These are phyloP conservation scores for Dioscorea zingiberensis DNA, from an alignment of 106 monocot genomes.

Conservation along the genomic window DNA sequence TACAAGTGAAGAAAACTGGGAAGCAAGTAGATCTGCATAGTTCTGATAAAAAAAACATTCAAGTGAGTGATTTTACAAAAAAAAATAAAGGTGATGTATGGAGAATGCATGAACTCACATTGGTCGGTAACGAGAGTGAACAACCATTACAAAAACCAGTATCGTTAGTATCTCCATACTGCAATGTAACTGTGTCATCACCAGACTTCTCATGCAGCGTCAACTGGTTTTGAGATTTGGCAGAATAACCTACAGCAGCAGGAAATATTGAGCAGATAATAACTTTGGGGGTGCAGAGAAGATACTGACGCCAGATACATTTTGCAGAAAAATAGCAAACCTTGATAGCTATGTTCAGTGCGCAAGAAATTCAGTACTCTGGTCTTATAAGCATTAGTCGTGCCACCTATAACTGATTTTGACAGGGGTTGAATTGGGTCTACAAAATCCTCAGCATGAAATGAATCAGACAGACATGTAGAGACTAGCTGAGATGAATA, in stretches of 20 bases:
- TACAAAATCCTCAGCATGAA: conserved; percentile 43
- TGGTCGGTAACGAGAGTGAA: conserved; percentile 45
- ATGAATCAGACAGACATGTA: conserved; percentile 24
- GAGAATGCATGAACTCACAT: conserved; percentile 36
- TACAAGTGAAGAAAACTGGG: conserved; percentile 58
- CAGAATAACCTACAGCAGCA: conserved; percentile 4
- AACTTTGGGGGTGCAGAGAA: too few species aligned
- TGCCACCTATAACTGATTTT: conserved; percentile 57
- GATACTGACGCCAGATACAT: neutral
- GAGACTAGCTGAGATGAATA: conserved; percentile 27
- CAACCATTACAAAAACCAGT: conserved; percentile 38
- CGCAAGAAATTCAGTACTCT: conserved; percentile 44
- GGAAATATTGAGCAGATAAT: conserved; percentile 36
- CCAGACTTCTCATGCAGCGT: conserved; percentile 46
- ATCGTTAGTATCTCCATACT: conserved; percentile 64
- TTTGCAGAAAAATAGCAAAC: conserved; percentile 26
- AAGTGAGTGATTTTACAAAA: neutral
- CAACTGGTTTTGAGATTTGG: conserved; percentile 24
- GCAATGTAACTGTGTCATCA: conserved; percentile 73
- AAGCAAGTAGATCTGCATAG: conserved; percentile 75
- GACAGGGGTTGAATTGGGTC: conserved; percentile 52
- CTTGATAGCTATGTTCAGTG: conserved; percentile 38
- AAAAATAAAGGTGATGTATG: neutral
- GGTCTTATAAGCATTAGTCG: conserved; percentile 54
- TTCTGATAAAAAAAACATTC: conserved; percentile 34